Conservation (phyloP, 495 filamentous ascomycete species). For the Penicillium verhagenii region DNA sequence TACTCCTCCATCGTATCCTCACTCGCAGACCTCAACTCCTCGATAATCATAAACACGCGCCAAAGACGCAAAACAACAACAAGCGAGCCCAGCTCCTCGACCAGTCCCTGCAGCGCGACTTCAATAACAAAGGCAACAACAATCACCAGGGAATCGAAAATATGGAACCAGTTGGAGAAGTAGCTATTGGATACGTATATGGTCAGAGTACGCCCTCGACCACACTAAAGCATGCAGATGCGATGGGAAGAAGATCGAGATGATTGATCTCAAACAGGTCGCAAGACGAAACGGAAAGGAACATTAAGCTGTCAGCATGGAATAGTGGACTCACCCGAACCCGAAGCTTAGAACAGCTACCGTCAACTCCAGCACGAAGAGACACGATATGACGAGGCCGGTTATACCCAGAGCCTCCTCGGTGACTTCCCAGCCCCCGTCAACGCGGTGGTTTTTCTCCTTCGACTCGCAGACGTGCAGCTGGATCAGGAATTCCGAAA, state of each 20-base stretch:
- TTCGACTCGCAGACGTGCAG: conserved; percentile 58
- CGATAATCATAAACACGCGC: conserved; percentile 67
- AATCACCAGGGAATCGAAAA: conserved; percentile 63
- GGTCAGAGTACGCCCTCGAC: conserved; percentile 1
- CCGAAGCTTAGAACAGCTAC: conserved; percentile 58
- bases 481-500: conserved; percentile 62
- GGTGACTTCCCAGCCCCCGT: conserved; percentile 25
- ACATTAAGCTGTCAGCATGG: neutral
- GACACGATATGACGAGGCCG: conserved; percentile 53
- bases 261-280: neutral
- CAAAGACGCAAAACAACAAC: conserved; percentile 64
- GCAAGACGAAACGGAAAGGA: neutral
- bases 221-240: neutral
- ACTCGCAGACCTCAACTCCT: conserved; percentile 60
- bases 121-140: conserved; percentile 59
- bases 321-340: conserved; percentile 45
- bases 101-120: conserved; percentile 52
- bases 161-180: conserved; percentile 60
- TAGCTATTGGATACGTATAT: conserved; percentile 45
- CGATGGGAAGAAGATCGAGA: neutral
- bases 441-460: conserved; percentile 10
- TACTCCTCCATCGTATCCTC: conserved; percentile 53
- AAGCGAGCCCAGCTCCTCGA: conserved; percentile 60
- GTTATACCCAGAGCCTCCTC: conserved; percentile 41
- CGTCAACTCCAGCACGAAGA: conserved; percentile 61